phyloP scores from a whole-genome alignment of 179 eudicot genomes.

The Silene coronaria region DNA sequence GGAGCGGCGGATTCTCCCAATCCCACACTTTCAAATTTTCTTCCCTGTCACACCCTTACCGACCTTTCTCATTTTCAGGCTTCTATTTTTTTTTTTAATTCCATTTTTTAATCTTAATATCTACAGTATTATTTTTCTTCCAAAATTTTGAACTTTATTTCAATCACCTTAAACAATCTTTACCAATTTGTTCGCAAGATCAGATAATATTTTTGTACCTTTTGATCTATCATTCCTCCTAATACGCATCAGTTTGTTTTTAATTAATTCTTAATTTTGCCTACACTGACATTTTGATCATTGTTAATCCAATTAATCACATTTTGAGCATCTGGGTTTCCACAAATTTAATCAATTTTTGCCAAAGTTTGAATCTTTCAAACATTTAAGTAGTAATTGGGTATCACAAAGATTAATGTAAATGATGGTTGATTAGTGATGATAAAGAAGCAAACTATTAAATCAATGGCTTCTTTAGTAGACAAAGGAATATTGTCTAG shows the following conservation, averaged over 20 bases:
- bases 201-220: not conserved
- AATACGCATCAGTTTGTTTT: not conserved
- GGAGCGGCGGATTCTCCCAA: constrained; percentile 1
- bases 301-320: not conserved
- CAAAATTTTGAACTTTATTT: not conserved
- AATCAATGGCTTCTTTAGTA: constrained; percentile 31
- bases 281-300: not conserved
- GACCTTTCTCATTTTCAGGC: constrained; percentile 7
- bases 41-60: not conserved
- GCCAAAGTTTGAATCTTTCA: not conserved
- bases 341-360: not conserved
- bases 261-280: not conserved
- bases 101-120: not conserved
- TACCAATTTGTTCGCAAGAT: not conserved
- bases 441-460: constrained; percentile 28
- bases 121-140: too few species aligned
- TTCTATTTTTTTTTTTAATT: too few species aligned
- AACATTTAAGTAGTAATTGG: constrained; percentile 14
- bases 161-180: not conserved
- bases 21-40: not conserved
- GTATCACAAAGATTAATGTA: not conserved
- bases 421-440: constrained; percentile 22
- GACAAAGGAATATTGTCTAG: constrained; percentile 29
- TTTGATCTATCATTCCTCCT: constrained; percentile 4
- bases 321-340: not conserved